These are phyloP conservation scores for Ophiocordyceps sinensis DNA, from an alignment of 2,329 filamentous ascomycete genomes.

Conservation along the genomic window DNA sequence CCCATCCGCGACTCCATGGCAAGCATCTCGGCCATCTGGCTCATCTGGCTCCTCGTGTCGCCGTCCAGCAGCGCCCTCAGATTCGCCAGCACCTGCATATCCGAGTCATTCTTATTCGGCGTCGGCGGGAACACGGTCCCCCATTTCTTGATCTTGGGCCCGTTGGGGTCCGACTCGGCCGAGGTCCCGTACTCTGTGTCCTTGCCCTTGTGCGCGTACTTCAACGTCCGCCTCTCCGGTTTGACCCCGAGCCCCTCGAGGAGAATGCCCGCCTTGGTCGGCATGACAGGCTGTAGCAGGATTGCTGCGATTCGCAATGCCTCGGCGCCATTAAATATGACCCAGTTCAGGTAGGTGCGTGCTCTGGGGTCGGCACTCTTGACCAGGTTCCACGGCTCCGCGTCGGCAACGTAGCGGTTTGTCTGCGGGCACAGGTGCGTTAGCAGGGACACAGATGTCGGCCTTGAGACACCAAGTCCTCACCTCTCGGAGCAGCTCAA, in stretches of 20 bases:
- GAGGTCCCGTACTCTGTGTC: constrained; percentile 56
- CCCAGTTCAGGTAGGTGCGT: constrained; percentile 32
- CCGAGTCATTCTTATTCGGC: constrained; percentile 10
- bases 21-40: constrained; percentile 11
- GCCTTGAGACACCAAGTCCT: background rate
- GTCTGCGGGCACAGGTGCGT: constrained; percentile 13
- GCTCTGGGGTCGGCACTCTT: constrained; percentile 20
- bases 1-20: constrained; percentile 15
- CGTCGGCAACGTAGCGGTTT: constrained; percentile 37
- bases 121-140: constrained; percentile 37
- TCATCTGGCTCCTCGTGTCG: constrained; percentile 13
- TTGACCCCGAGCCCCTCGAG: constrained; percentile 68
- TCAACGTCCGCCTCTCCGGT: constrained; percentile 43
- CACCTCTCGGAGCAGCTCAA: constrained; percentile 47
- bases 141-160: constrained; percentile 20
- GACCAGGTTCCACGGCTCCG: constrained; percentile 53
- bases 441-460: background rate
- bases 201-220: constrained; percentile 43
- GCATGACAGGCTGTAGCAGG: constrained; percentile 83
- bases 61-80: constrained; percentile 4
- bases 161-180: constrained; percentile 7
- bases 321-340: constrained; percentile 61
- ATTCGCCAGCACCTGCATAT: constrained; percentile 9
- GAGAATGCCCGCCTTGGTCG: constrained; percentile 54
- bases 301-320: constrained; percentile 68